A percentile compares a stretch with the other conserved stretches of the same genome.
These are phyloP conservation scores for Galerina sulciceps DNA, from an alignment of 768 basidiomycete genomes.

Conservation along the genomic window DNA sequence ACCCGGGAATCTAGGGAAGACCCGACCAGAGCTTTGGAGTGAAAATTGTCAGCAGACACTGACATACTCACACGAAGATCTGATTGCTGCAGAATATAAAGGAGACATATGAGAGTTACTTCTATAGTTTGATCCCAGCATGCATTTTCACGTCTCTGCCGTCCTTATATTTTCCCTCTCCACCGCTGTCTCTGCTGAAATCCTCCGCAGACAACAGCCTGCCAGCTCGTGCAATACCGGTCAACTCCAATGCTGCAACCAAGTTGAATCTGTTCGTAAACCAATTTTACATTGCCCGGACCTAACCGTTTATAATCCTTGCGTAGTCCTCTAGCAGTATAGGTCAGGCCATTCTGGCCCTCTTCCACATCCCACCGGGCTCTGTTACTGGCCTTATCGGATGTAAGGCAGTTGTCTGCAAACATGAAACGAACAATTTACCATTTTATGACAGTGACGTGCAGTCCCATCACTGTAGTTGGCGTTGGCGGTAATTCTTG, in stretches of 20 bases:
- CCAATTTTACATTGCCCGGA: background rate
- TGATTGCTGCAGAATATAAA: no score
- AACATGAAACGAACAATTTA: background rate
- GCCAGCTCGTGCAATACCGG: constrained; percentile 29
- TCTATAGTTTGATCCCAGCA: constrained; percentile 6
- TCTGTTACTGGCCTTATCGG: constrained; percentile 15
- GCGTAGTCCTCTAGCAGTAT: constrained; percentile 1
- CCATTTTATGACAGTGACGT: constrained; percentile 21
- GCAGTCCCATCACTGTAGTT: constrained; percentile 30
- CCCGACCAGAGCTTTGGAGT: no score
- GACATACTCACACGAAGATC: no score
- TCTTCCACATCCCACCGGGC: constrained; percentile 25
- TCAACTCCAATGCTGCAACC: constrained; percentile 30
- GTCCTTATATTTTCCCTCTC: constrained; percentile 23
- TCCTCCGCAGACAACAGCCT: constrained; percentile 3
- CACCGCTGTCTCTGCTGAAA: constrained; percentile 24
- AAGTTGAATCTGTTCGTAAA: constrained; percentile 18
- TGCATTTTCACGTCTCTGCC: constrained; percentile 28
- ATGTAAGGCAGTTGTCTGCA: background rate
- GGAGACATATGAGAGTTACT: no score
- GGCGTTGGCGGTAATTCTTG: constrained; percentile 26
- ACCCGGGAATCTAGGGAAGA: no score
- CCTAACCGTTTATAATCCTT: background rate
- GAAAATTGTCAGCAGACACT: no score
- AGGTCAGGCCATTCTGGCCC: constrained; percentile 21